These are phyloP conservation scores for Boletus coccyginus DNA, from an alignment of 768 basidiomycete genomes.

Conservation along the genomic window DNA sequence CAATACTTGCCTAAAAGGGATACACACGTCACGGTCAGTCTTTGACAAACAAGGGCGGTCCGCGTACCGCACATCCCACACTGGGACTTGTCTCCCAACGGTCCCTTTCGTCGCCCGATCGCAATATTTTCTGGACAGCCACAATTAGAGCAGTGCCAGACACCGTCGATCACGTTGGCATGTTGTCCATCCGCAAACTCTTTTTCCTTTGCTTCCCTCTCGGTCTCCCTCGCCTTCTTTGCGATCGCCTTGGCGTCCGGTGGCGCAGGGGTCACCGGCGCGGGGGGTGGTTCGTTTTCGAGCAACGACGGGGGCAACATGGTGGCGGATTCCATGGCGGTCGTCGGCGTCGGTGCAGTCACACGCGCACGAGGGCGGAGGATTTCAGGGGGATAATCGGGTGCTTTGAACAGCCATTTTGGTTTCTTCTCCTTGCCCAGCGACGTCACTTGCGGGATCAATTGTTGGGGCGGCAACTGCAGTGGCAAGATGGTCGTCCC, in stretches of 20 bases:
- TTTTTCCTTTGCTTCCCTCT: conserved; percentile 79
- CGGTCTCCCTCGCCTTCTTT: conserved; percentile 69
- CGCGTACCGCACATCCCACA: conserved; percentile 88
- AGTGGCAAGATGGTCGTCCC: conserved; percentile 54
- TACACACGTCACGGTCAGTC: neutral
- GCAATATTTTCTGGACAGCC: conserved; percentile 88
- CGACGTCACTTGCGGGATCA: conserved; percentile 29
- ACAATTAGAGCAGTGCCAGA: conserved; percentile 96
- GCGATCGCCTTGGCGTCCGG: conserved; percentile 51
- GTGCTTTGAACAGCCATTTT: conserved; percentile 73
- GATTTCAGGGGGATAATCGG: conserved; percentile 51
- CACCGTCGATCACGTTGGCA: conserved; percentile 74
- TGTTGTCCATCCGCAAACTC: conserved; percentile 84
- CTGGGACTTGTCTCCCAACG: conserved; percentile 84
- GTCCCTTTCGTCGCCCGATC: conserved; percentile 83
- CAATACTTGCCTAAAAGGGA: conserved; percentile 73
- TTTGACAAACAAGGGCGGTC: neutral
- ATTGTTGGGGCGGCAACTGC: conserved; percentile 42
- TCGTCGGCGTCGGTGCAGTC: conserved; percentile 59
- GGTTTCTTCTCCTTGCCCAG: conserved; percentile 62
- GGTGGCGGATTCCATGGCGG: conserved; percentile 60
- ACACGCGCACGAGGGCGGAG: conserved; percentile 61
- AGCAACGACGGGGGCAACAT: conserved; percentile 52
- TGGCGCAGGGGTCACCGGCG: conserved; percentile 23
- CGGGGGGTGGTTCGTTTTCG: conserved; percentile 57